phyloP scores from a whole-genome alignment of 768 basidiomycete species.

The Auricularia heimuer region DNA sequence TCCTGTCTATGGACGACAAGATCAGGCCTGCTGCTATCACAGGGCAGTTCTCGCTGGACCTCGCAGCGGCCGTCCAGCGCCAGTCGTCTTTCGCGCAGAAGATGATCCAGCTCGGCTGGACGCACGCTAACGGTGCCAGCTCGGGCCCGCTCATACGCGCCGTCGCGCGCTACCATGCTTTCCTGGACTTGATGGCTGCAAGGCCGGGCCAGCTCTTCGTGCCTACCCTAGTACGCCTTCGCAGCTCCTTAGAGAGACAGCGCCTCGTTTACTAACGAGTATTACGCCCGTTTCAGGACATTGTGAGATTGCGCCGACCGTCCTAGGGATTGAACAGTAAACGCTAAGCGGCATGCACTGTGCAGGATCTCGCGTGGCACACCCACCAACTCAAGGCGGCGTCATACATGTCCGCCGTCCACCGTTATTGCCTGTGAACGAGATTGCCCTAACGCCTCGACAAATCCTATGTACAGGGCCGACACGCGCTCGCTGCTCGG shows the following conservation, averaged over 20 bases:
- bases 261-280: too few relatives aligned
- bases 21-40: too few relatives aligned
- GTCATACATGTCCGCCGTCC: conserved; percentile 6
- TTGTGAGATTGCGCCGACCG: not conserved
- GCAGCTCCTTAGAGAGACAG: not conserved
- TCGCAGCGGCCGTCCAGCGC: conserved; percentile 10
- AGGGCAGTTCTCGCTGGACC: conserved; percentile 4
- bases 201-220: conserved; percentile 8
- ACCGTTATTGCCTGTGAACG: too few relatives aligned
- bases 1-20: not conserved
- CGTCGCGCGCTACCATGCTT: conserved; percentile 13
- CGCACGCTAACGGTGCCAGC: conserved; percentile 4
- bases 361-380: conserved; percentile 13
- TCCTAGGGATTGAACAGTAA: too few relatives aligned
- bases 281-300: not conserved
- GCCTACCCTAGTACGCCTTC: conserved; percentile 9
- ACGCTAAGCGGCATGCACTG: not conserved
- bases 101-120: conserved; percentile 11
- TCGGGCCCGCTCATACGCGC: conserved; percentile 5
- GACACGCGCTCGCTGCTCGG: conserved; percentile 5
- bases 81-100: conserved; percentile 10
- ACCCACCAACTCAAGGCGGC: conserved; percentile 12
- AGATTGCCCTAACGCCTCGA: too few relatives aligned
- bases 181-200: conserved; percentile 12
- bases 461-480: not conserved